These are phyloP conservation scores for Pseudocercospora musae DNA, from an alignment of 2,329 filamentous ascomycete genomes.

Conservation along the genomic window DNA sequence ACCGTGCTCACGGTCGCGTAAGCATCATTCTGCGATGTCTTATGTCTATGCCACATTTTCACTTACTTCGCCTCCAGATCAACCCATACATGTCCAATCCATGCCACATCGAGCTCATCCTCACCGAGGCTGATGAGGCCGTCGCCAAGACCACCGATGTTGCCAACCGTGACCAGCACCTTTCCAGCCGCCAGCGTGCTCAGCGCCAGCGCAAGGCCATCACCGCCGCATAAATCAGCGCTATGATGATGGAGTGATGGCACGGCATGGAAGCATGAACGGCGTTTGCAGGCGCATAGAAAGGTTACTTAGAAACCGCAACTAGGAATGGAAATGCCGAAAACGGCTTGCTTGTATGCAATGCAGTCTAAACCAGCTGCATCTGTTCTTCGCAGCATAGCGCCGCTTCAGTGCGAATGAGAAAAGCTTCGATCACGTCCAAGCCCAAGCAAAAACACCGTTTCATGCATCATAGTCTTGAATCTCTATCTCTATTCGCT, in stretches of 20 bases:
- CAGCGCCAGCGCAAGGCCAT: constrained; percentile 60
- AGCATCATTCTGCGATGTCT: constrained; percentile 45
- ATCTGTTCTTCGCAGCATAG: constrained; percentile 16
- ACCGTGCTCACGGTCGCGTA: constrained; percentile 99
- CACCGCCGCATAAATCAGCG: constrained; percentile 39
- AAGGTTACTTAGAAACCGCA: constrained; percentile 6
- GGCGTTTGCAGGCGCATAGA: constrained; percentile 7
- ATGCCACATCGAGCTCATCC: constrained; percentile 99
- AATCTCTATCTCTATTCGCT: constrained; percentile 16
- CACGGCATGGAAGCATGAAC: background rate
- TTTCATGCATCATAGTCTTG: constrained; percentile 18
- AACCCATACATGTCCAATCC: constrained; percentile 99
- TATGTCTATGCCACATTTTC: background rate
- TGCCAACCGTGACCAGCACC: constrained; percentile 60
- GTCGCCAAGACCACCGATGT: constrained; percentile 82
- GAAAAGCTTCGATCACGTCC: constrained; percentile 12
- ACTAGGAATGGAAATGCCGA: constrained; percentile 7
- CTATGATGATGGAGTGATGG: background rate
- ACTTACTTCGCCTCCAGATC: constrained; percentile 59
- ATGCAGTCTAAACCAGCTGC: constrained; percentile 12
- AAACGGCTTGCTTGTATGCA: constrained; percentile 4
- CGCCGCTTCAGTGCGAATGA: constrained; percentile 11
- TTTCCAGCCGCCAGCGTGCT: constrained; percentile 92
- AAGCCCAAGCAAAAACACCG: background rate
- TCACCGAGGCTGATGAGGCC: constrained; percentile 94